Conservation (phyloP, 176 grass and related monocot species). For the Chrysopogon serrulatus region DNA sequence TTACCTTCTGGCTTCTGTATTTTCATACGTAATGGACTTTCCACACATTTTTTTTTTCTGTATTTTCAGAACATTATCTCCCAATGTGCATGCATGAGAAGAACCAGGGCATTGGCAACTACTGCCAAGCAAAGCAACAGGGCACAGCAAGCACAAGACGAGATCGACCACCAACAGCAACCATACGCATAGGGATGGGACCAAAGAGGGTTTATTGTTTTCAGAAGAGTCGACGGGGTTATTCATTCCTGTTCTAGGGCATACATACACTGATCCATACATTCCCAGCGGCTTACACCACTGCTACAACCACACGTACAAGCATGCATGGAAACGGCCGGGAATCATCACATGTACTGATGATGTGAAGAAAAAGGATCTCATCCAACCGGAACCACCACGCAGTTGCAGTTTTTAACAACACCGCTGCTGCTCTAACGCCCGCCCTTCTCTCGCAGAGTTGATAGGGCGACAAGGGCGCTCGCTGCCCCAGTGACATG, state of each 20-base stretch:
- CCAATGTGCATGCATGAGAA: background rate
- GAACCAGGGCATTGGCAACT: background rate
- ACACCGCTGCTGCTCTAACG: background rate
- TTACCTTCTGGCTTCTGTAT: no score
- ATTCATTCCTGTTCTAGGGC: background rate
- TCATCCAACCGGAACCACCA: background rate
- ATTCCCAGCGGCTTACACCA: background rate
- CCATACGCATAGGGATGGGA: background rate
- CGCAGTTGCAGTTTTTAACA: background rate
- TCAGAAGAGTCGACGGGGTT: background rate
- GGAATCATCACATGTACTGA: background rate
- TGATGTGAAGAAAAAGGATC: background rate
- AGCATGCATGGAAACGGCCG: background rate
- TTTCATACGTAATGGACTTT: no score
- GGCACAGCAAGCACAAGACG: background rate
- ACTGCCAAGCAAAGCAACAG: background rate
- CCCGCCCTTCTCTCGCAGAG: constrained; percentile 32
- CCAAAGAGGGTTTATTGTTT: background rate
- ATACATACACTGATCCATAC: background rate
- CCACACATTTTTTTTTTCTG: no score
- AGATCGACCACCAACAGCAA: background rate
- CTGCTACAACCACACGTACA: background rate
- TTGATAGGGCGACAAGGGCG: constrained; percentile 44
- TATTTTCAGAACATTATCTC: background rate
- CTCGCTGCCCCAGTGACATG: constrained; percentile 28